Evolutionary conservation across 805 yeast genomes (phyloP).

Genomic region (Kodamaea hsintzibuensis): DNA sequence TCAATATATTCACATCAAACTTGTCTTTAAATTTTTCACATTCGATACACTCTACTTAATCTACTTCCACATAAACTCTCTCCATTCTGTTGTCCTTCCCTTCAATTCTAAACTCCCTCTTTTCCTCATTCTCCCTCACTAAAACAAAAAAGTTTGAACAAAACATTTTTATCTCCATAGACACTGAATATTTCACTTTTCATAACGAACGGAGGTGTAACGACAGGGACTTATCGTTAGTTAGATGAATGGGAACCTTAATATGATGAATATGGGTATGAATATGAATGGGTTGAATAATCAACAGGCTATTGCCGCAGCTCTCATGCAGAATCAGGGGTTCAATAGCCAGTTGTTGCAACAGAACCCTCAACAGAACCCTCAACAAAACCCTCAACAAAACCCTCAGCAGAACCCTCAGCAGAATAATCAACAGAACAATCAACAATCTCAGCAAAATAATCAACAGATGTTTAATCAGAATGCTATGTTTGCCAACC

Average conservation of each 20-base stretch:
- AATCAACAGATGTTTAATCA: conserved; percentile 5
- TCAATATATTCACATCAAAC: too few species aligned
- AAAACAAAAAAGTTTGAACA: not conserved
- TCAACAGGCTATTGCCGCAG: conserved; percentile 12
- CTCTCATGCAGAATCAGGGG: conserved; percentile 13
- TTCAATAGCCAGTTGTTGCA: conserved; percentile 2
- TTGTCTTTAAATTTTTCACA: too few species aligned
- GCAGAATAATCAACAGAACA: not conserved
- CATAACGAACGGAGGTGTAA: not conserved
- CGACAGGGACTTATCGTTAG: not conserved
- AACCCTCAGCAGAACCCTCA: conserved; percentile 1
- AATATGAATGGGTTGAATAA: conserved; percentile 7
- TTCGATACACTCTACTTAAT: too few species aligned
- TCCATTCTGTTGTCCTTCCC: not conserved
- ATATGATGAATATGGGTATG: conserved; percentile 14
- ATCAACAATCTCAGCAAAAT: not conserved
- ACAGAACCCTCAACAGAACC: conserved; percentile 5
- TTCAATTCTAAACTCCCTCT: not conserved
- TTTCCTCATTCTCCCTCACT: not conserved
- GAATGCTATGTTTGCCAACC: conserved; percentile 10
- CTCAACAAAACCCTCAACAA: not conserved
- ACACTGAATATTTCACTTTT: not conserved
- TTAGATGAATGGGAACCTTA: conserved; percentile 10
- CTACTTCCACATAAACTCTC: too few species aligned
- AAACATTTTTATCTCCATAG: not conserved